phyloP scores from a whole-genome alignment of 2,329 filamentous ascomycete genomes.

The Neodidymelliopsis sp. region DNA sequence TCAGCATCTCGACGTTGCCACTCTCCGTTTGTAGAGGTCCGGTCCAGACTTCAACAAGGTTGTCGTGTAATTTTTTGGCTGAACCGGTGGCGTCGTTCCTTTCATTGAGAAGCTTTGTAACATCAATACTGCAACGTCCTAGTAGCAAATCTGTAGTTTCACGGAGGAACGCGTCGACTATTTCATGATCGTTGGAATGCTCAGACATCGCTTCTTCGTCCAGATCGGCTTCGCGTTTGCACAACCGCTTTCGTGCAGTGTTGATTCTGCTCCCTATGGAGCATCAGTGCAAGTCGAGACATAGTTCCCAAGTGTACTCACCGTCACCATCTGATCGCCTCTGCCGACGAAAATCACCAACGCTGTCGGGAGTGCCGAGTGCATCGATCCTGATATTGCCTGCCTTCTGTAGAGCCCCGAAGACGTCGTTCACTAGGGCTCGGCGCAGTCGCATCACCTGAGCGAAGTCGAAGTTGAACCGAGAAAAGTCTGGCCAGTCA shows the following conservation, averaged over 20 bases:
- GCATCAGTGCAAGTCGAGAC: neutral
- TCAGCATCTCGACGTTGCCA: neutral
- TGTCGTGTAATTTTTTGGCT: constrained; percentile 5
- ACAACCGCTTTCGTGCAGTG: constrained; percentile 16
- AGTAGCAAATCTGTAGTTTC: constrained; percentile 7
- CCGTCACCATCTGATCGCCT: neutral
- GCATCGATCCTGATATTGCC: constrained; percentile 7
- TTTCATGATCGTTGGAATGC: neutral
- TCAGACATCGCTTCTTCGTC: constrained; percentile 1
- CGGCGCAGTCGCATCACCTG: constrained; percentile 26
- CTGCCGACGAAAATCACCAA: neutral
- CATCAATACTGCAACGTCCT: neutral
- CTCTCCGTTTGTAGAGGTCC: neutral
- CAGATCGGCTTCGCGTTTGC: constrained; percentile 14
- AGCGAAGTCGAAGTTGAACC: constrained; percentile 22
- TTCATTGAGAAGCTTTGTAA: neutral
- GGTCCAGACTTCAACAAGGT: constrained; percentile 1
- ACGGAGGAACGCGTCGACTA: constrained; percentile 10
- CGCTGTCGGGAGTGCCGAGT: constrained; percentile 6
- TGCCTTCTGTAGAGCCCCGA: constrained; percentile 16
- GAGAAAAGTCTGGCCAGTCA: constrained; percentile 25
- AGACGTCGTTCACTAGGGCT: constrained; percentile 25
- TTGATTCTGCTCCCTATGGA: neutral
- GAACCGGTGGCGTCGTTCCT: neutral
- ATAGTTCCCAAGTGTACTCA: neutral